Conservation (phyloP, 345 rosid species). For the Syzygium aqueum region DNA sequence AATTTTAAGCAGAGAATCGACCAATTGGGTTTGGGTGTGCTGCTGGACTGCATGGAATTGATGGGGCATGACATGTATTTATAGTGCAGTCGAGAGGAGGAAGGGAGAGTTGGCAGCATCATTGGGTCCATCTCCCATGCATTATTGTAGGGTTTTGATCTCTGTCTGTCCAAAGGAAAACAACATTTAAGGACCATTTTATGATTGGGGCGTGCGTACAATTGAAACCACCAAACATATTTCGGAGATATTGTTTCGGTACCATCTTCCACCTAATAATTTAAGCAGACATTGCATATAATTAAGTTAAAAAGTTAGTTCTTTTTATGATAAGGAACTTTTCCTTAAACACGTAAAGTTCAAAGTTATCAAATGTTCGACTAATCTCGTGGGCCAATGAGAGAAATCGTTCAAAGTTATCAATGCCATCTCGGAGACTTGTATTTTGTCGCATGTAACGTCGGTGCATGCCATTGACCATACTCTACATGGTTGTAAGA, state of each 20-base stretch:
- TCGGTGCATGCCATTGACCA: not conserved
- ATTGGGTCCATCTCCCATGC: not conserved
- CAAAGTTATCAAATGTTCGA: not conserved
- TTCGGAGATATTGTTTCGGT: not conserved
- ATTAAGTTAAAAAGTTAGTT: not conserved
- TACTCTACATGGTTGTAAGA: not conserved
- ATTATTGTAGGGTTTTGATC: not conserved
- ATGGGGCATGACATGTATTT: not conserved
- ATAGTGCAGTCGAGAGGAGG: not conserved
- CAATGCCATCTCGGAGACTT: not conserved
- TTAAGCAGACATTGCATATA: not conserved
- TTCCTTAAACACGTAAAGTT: not conserved
- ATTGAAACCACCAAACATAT: not conserved
- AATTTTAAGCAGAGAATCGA: not conserved
- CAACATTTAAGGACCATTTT: not conserved
- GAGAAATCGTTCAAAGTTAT: not conserved
- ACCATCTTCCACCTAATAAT: not conserved
- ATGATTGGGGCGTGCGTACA: not conserved
- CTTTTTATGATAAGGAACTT: not conserved
- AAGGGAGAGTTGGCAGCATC: not conserved
- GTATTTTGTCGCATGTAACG: not conserved
- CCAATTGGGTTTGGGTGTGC: not conserved
- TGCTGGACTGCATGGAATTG: not conserved
- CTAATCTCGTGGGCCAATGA: not conserved
- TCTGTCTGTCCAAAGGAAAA: not conserved